Conservation (phyloP, 2,329 filamentous ascomycete species). For the Geoglossum cookeanum region DNA sequence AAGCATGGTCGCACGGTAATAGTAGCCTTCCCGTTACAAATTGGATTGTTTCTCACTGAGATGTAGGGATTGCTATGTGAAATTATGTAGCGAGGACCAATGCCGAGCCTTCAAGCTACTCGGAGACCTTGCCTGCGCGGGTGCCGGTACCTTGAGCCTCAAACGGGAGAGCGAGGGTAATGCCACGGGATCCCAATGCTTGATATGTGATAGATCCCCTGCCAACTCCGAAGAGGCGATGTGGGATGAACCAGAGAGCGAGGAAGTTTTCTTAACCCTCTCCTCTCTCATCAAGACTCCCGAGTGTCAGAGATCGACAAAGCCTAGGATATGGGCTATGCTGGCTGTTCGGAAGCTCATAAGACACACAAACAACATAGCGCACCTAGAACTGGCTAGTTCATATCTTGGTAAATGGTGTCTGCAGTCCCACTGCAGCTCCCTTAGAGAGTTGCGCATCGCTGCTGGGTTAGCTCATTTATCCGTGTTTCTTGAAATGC, state of each 20-base stretch:
- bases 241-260: slow-evolving; percentile 5
- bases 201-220: slow-evolving; percentile 13
- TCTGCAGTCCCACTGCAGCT: slow-evolving; percentile 63
- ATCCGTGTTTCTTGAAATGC: slow-evolving; percentile 8
- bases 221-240: slow-evolving; percentile 6
- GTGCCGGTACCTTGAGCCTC: slow-evolving; percentile 26
- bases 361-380: slow-evolving; percentile 40
- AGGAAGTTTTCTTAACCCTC: slow-evolving; percentile 7
- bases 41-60: background rate
- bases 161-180: slow-evolving; percentile 8
- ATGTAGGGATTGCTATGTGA: slow-evolving; percentile 24
- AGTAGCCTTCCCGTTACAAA: slow-evolving; percentile 7
- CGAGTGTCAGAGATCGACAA: slow-evolving; percentile 27
- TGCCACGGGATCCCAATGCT: slow-evolving; percentile 14
- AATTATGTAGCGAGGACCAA: slow-evolving; percentile 29
- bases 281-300: slow-evolving; percentile 8
- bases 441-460: slow-evolving; percentile 65
- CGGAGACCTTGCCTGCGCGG: slow-evolving; percentile 37
- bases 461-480: slow-evolving; percentile 42
- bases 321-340: slow-evolving; percentile 51
- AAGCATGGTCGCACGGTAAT: slow-evolving; percentile 30
- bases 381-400: slow-evolving; percentile 45
- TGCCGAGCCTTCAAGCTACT: slow-evolving; percentile 35
- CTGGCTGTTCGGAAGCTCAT: slow-evolving; percentile 49
- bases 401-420: slow-evolving; percentile 63